Evolutionary conservation across 1,139 yeast genomes (phyloP), one percentile per base, ranked within the genome.

Genomic region (Magnusiomyces ingens): DNA sequence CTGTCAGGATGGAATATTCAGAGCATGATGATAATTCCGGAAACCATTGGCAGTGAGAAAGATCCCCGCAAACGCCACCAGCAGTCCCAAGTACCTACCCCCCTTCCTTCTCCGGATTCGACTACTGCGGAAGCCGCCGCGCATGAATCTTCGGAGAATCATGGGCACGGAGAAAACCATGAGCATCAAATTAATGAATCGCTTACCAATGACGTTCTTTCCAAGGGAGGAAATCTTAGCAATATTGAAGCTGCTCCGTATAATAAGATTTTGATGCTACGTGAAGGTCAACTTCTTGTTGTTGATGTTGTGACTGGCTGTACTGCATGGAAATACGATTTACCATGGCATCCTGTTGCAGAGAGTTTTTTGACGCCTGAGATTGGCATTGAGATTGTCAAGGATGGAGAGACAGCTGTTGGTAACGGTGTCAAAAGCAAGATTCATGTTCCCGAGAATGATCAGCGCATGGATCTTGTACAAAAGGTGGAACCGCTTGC

Each of bases 301-400:
- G 67, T 79, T 12, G 73, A 78, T 37, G 69, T 78, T 0, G 64
- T 70, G 55, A 74, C 74, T 57, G 84, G 85, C 1, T 64, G 64
- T 15, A 72, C 74, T 55, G 64, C 68, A 29, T 72, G 71, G 65
- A 75, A 76, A 59, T 80, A 75, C 59, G 74, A 73, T 45, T 61
- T 81, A 12, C 82, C 83, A 1, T 21, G 52, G 21, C 50, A 46
- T 8, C 56, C 67, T 1, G 60, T 69, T 19, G 50, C 51, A 11
- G 57, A 54, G 26, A 54, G 51, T 12, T 47, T 48, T 43, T 42
- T 54, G 22, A 32, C 48, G 1, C 44, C 38, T 3, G 46, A 29
- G 32, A 21, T 49, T 44, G 36, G 37, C 1, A 44, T 49, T 35
- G 40, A 35, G 40, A 41, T 36, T 22, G 41, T 41, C 18, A 12